phyloP scores from a whole-genome alignment of 306 rosid species.

The Vachellia pachyceras region DNA sequence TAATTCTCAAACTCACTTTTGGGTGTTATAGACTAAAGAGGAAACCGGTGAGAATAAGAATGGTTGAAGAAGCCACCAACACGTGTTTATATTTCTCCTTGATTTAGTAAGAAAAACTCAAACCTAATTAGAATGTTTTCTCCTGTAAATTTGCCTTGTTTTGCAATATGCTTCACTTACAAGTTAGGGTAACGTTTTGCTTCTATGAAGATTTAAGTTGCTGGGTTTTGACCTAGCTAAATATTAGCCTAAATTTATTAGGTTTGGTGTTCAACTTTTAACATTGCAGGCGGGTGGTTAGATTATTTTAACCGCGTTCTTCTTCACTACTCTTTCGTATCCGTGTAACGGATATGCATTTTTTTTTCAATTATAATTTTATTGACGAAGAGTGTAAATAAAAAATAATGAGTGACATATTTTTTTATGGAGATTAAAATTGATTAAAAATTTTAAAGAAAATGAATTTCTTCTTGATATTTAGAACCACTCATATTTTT shows the following conservation, averaged over 20 bases:
- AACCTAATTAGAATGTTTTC: slow-evolving; percentile 53
- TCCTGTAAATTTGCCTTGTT: background rate
- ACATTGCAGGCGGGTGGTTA: background rate
- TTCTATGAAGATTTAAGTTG: background rate
- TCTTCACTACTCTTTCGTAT: background rate
- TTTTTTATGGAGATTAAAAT: no score
- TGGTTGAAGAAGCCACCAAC: slow-evolving; percentile 75
- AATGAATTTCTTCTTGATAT: no score
- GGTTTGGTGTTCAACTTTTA: no score
- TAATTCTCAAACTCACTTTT: background rate
- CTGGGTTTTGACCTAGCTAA: background rate
- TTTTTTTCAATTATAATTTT: no score
- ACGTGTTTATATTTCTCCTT: slow-evolving; percentile 18
- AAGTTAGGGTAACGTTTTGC: background rate
- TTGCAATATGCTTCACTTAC: background rate
- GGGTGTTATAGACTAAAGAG: slow-evolving; percentile 42
- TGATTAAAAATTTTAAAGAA: no score
- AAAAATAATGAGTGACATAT: no score
- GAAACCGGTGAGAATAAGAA: background rate
- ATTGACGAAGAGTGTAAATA: no score
- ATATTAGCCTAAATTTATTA: background rate
- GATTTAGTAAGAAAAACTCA: slow-evolving; percentile 42
- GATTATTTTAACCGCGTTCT: background rate
- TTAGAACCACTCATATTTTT: no score
- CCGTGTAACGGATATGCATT: no score